Evolutionary conservation across 176 grass and related monocot genomes (phyloP).

Genomic region (Thalia dealbata): DNA sequence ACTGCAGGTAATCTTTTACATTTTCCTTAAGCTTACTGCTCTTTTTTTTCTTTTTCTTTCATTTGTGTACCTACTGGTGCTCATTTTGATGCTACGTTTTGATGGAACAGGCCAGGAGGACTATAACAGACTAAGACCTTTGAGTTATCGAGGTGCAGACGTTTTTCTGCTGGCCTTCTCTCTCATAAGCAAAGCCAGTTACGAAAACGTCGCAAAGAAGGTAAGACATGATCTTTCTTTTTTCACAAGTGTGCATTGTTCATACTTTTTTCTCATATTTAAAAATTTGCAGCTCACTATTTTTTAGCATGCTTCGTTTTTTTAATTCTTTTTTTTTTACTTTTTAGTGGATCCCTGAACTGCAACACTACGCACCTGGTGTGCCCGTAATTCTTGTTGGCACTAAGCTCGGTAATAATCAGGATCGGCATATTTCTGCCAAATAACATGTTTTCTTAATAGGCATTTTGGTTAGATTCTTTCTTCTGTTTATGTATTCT

Average conservation of each 20-base stretch:
- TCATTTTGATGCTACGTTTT: not conserved
- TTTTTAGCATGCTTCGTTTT: too few relatives aligned
- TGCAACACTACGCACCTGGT: constrained; percentile 71
- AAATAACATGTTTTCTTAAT: not conserved
- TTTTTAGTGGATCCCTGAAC: constrained; percentile 78
- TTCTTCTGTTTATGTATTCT: too few relatives aligned
- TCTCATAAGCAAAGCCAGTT: constrained; percentile 71
- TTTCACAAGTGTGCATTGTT: not conserved
- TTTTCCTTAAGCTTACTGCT: too few relatives aligned
- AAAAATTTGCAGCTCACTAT: not conserved
- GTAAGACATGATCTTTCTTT: constrained; percentile 25
- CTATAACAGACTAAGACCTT: constrained; percentile 63
- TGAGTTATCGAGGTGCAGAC: constrained; percentile 71
- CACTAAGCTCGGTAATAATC: constrained; percentile 66
- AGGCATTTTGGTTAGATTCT: not conserved
- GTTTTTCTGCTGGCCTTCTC: constrained; percentile 78
- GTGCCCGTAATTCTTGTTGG: constrained; percentile 70
- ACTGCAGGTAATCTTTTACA: constrained; percentile 43
- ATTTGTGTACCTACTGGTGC: not conserved
- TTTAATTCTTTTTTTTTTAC: constrained; percentile 6
- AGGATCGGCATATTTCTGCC: not conserved
- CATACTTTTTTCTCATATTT: constrained; percentile 15
- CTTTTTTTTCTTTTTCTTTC: too few relatives aligned
- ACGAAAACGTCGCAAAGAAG: constrained; percentile 79
- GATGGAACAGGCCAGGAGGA: constrained; percentile 50